Percentiles rank a stretch among this genome's conserved stretches.
Evolutionary conservation across 129 eudicot species (phyloP).

Genomic region (Dittrichia graveolens): DNA sequence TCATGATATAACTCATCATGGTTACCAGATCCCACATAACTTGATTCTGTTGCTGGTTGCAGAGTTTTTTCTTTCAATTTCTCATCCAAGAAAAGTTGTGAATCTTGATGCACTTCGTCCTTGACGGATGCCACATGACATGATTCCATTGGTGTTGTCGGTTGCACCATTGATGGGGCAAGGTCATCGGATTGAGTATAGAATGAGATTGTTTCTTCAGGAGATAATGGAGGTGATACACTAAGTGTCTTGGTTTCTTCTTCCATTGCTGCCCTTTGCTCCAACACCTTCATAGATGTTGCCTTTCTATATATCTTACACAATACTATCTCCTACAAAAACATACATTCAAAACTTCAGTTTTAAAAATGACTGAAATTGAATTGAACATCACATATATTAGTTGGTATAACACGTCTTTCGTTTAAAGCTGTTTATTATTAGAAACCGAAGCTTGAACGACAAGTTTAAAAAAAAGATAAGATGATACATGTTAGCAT

Average conservation of each 20-base stretch:
- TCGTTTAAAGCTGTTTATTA: no score
- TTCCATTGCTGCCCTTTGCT: slow-evolving; percentile 78
- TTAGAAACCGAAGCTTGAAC: no score
- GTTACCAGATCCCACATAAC: not conserved
- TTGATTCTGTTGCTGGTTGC: slow-evolving; percentile 2
- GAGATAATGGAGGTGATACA: slow-evolving; percentile 34
- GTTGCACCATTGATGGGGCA: not conserved
- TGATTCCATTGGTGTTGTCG: slow-evolving; percentile 21
- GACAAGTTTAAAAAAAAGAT: no score
- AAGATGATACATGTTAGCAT: no score
- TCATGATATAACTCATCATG: slow-evolving; percentile 13
- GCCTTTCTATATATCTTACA: slow-evolving; percentile 88
- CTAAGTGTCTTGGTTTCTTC: slow-evolving; percentile 37
- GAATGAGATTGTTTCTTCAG: slow-evolving; percentile 38
- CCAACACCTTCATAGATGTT: slow-evolving; percentile 79
- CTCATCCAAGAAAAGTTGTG: slow-evolving; percentile 24
- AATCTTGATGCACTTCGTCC: slow-evolving; percentile 30
- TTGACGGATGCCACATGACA: slow-evolving; percentile 34
- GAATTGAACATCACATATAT: not conserved
- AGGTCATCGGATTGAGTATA: slow-evolving; percentile 11
- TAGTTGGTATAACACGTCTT: not conserved
- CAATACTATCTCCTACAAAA: slow-evolving; percentile 67
- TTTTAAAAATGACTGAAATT: not conserved
- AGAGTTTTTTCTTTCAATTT: slow-evolving; percentile 18
- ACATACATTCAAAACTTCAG: not conserved